Base-by-base conservation (phyloP, 1,139 yeast genomes). In the Nadsonia starkeyi-henricii region DNA sequence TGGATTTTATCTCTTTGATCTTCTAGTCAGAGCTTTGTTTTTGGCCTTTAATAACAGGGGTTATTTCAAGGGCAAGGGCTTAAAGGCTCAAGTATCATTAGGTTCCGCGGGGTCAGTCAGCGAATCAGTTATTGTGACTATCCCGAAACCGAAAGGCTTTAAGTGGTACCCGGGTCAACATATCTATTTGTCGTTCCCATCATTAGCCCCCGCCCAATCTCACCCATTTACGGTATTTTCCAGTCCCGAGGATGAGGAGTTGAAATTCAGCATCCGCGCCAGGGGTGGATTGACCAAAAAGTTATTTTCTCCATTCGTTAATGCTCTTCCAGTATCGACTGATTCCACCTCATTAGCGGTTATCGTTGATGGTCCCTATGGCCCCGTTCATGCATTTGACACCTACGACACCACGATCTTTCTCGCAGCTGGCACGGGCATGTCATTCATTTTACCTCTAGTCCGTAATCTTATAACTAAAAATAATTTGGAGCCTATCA, bases 91-190 rank as follows among this genome's bases (percentile, higher is more conserved):
- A 2, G 36, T 43, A 18, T 37, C 41, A 28, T 33, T 43, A 2
- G 46, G 44, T 15, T 43, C 42, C n/a, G 41, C 43, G 1, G 2
- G 44, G 15, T 43, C 44, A 8, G 8, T 39, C n/a, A 41, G 20
- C 26, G 44, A 43, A 23, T 39, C 49, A 5, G 49, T 44, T 18
- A 45, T 44, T 7, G 41, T 51, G n/a, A 43, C 45, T n/a, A 48
- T 49, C 19, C 45, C 48, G 12, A 43, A 42, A 17, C 49, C 49
- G 2, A 21, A 53, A 1, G 19, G 20, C 4, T 37, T 51, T 12
- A 37, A 45, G 5, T 53, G 56, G 56, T 20, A 17, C 15, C 56
- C 56, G 3, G 54, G 55, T 8, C 56, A 53, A 26, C 47, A 52
- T 49, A 28, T 52, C 20, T 53, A 51, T 28, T 30, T 53, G 20